These are phyloP conservation scores for Saccharomyces hybrid DNA, from an alignment of 1,139 yeast species.

Conservation along the genomic window DNA sequence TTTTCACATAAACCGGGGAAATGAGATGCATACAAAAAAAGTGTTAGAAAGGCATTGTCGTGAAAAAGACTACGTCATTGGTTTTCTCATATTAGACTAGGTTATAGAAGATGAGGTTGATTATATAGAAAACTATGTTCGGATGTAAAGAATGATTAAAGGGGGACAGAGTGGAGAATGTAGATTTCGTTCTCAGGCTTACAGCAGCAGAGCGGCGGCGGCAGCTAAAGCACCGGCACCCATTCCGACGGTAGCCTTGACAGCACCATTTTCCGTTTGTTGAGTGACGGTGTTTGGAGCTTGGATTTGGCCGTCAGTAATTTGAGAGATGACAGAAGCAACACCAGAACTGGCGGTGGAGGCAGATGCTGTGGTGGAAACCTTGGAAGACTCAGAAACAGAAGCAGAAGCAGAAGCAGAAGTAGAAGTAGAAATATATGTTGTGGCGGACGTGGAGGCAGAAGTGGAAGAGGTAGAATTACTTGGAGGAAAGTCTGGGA, in stretches of 20 bases:
- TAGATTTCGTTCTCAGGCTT: neutral
- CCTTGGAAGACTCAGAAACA: neutral
- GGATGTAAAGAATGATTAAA: neutral
- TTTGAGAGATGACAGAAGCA: conserved; percentile 4
- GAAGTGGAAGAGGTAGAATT: conserved; percentile 1
- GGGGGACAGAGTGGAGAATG: neutral
- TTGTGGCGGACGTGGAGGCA: neutral
- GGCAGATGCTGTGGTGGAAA: neutral
- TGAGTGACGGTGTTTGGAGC: conserved; percentile 2
- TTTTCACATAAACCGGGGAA: neutral
- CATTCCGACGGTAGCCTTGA: conserved; percentile 6
- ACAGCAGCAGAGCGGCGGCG: conserved; percentile 6
- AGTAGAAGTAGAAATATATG: neutral
- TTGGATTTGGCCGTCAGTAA: neutral
- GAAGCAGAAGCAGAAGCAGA: neutral
- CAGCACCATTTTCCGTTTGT: conserved; percentile 7
- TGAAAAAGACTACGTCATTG: neutral
- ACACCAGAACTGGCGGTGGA: neutral
- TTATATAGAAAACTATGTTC: neutral
- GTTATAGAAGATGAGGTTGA: neutral
- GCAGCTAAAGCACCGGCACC: neutral
- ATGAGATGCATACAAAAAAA: neutral
- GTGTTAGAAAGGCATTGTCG: neutral
- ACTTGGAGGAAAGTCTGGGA: conserved; percentile 14
- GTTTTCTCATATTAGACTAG: neutral